These are phyloP conservation scores for Neopestalotiopsis sp. DNA, from an alignment of 2,329 filamentous ascomycete genomes.

Conservation along the genomic window DNA sequence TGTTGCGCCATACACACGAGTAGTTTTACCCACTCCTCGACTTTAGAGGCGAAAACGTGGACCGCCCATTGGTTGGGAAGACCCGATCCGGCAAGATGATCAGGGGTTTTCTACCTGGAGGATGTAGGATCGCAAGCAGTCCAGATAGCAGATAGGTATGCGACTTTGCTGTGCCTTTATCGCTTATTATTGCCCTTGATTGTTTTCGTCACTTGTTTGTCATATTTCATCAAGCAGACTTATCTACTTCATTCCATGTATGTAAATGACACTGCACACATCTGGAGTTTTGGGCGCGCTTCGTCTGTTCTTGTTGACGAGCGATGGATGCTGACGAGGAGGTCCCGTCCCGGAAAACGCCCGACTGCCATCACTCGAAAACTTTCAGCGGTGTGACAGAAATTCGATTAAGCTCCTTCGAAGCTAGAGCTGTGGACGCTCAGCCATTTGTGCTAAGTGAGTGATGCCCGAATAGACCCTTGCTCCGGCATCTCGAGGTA, in stretches of 20 bases:
- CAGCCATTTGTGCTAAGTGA: background rate
- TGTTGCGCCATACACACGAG: background rate
- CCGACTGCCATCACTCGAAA: background rate
- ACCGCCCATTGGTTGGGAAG: constrained; percentile 3
- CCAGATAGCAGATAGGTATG: background rate
- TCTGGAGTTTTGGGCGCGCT: too few relatives aligned
- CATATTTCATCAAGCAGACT: too few relatives aligned
- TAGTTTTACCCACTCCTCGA: background rate
- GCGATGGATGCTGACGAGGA: background rate
- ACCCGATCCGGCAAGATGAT: background rate
- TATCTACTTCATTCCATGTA: too few relatives aligned
- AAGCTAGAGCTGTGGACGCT: background rate
- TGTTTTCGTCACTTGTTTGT: too few relatives aligned
- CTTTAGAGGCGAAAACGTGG: background rate
- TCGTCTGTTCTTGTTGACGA: background rate
- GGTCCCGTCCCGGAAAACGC: background rate
- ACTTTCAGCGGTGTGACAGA: constrained; percentile 1
- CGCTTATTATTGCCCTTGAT: too few relatives aligned
- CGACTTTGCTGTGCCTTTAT: too few relatives aligned
- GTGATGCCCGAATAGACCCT: background rate
- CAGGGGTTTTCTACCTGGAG: background rate
- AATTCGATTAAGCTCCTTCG: too few relatives aligned
- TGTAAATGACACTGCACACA: too few relatives aligned
- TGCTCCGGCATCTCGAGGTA: background rate
- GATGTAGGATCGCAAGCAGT: background rate